These are phyloP conservation scores for Vanilla planifolia DNA, from an alignment of 106 monocot genomes.

Conservation along the genomic window DNA sequence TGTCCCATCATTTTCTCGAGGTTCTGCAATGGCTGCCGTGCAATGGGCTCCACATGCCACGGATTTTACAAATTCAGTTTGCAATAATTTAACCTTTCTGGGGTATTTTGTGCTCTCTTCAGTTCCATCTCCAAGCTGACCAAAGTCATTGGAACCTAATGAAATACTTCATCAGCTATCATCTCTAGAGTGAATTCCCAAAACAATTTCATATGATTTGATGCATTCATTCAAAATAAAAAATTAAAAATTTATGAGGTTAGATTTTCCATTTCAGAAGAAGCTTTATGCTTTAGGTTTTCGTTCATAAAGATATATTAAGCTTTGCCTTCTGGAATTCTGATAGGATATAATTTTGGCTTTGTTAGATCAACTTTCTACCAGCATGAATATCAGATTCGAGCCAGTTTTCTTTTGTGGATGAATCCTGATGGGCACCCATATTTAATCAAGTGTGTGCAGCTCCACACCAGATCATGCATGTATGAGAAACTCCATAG, in stretches of 20 bases:
- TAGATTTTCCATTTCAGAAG: too few relatives aligned
- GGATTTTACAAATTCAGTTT: slow-evolving; percentile 75
- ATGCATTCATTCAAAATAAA: neutral
- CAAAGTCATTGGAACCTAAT: slow-evolving; percentile 89
- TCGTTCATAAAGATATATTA: too few relatives aligned
- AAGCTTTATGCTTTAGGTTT: too few relatives aligned
- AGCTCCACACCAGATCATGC: too few relatives aligned
- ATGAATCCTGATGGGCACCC: too few relatives aligned
- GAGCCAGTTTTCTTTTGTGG: too few relatives aligned
- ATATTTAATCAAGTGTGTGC: too few relatives aligned
- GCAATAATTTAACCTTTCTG: slow-evolving; percentile 56
- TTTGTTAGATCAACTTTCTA: too few relatives aligned
- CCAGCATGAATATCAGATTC: too few relatives aligned
- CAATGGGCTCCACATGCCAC: slow-evolving; percentile 95
- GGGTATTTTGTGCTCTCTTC: slow-evolving; percentile 69
- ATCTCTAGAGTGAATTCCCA: neutral
- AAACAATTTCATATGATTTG: neutral
- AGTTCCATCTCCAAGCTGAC: slow-evolving; percentile 93
- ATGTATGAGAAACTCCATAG: too few relatives aligned
- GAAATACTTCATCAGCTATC: neutral
- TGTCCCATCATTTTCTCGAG: slow-evolving; percentile 66
- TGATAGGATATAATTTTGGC: too few relatives aligned
- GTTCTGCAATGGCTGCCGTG: slow-evolving; percentile 84
- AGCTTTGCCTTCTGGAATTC: too few relatives aligned
- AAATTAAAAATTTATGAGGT: neutral